Evolutionary conservation across 331 rosid genomes (phyloP).

Genomic region (Erythrophleum ivorense): DNA sequence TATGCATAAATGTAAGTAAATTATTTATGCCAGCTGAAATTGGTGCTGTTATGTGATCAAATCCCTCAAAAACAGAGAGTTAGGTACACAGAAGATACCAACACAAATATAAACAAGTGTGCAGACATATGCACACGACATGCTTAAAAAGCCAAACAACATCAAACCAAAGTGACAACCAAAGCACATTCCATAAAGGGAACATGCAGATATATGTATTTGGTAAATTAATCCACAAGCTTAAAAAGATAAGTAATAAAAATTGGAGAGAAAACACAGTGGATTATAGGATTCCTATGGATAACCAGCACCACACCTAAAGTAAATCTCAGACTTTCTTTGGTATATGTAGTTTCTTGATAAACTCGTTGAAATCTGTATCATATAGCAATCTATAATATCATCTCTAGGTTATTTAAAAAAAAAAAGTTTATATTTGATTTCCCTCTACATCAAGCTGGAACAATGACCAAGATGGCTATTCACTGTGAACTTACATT

Average conservation of each 20-base stretch:
- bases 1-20: too few species aligned
- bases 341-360: background rate
- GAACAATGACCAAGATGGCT: constrained; percentile 55
- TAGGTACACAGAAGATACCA: background rate
- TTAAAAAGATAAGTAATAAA: background rate
- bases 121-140: background rate
- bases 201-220: constrained; percentile 10
- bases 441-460: constrained; percentile 3
- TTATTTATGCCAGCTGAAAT: background rate
- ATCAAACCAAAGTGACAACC: constrained; percentile 29
- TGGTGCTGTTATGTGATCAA: background rate
- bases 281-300: constrained; percentile 2
- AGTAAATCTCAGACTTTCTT: constrained; percentile 5
- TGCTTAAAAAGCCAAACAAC: constrained; percentile 11
- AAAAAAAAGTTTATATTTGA: background rate
- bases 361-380: background rate
- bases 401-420: background rate
- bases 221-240: background rate
- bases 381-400: background rate
- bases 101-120: background rate
- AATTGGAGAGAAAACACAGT: constrained; percentile 13
- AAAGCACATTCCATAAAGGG: constrained; percentile 20
- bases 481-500: background rate
- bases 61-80: background rate
- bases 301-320: background rate